Evolutionary conservation across 2,329 filamentous ascomycete species (phyloP), one percentile per base, ranked within the genome.

Genomic region (Epichloe sp.): DNA sequence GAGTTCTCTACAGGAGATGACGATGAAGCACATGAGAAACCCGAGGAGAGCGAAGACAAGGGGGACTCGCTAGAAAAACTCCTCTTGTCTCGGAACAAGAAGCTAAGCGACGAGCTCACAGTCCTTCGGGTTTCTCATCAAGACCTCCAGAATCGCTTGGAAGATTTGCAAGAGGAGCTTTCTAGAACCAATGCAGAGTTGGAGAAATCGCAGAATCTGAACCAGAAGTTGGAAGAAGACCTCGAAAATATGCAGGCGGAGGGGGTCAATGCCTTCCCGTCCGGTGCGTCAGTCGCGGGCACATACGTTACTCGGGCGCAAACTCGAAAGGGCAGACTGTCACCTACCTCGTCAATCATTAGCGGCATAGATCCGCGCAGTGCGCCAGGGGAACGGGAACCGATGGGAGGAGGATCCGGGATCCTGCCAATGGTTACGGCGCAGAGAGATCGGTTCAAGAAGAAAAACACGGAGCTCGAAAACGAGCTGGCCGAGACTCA

Each of bases 371-470:
- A 95, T 61, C 83, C 86, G 21, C 77, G 80, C 43, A 73, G 53
- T 15, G 56, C 59, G 42, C 72, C 69, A 46, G 64, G 68, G 8
- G 68, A 74, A 40, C 71, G 75, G 15, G 86, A 88, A 45, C 74
- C 83, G 8, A 76, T 84, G 51, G 86, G 85, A 35, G 76, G 86
- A 50, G 87, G 88, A 2, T 87, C 87, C 0, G 88, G 90, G 12
- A 96, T 98, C 56, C 73, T 98, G 23, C 94, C 93, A 36, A 98
- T 98, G 94, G 86, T 98, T 49, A 95, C 93, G 36, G 93, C 94
- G 2, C 94, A 98, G 69, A 85, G 93, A 55, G 93, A 98, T 69
- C 88, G 93, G 48, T 98, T 97, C 79, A 97, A 96, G 75, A 88
- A 95, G 73, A 88, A 90, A 63, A 97, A 95, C 57, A 73, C 82